Evolutionary conservation across 352 stramenopile genomes (phyloP), one percentile per base, ranked within the genome.

Genomic region (Phytopythium ostracodes): DNA sequence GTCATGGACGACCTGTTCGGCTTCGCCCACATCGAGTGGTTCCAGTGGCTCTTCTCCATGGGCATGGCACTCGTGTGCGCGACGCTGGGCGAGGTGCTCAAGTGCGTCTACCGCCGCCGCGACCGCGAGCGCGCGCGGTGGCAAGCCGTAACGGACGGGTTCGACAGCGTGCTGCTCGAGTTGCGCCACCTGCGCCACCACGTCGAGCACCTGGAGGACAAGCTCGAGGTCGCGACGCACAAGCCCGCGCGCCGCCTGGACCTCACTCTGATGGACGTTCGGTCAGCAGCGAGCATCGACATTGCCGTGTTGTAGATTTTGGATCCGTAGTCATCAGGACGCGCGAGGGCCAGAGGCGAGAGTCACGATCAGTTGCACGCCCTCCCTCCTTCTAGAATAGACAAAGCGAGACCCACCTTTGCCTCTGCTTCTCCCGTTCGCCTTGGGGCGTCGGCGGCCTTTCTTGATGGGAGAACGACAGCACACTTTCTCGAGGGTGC

Each of bases 141-240:
- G 73, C 44, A 60, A 17, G 61, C 55, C 51, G 71, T 81, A 35
- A 47, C 64, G n/a, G 73, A 81, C 54, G 68, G 73, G 49, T 81
- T 81, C 43, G 66, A 51, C 25, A 55, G 54, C 22, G 68, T 81
- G 44, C 60, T 81, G 3, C 64, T 79, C 20, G 73, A 81, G 68
- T 73, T 81, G 42, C 67, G 73, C 18, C 77, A 81, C 51, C 52
- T 81, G 50, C 70, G 73, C 22, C 73, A 81, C 56, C 73, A 77
- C 55, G 73, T 82, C 27, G 64, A 80, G 40, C 70, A 78, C 47
- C 64, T 83, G 20, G 74, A 83, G 27, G 72, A 78, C 42, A 83
- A 83, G 52, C 74, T 83, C 40, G 66, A 80, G 27, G 67, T 82
- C 47, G 73, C 69, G 29, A 72, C 62, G n/a, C 73, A 79, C 57